Evolutionary conservation across 75 land plant genomes (phyloP).

Genomic region (Selaginella moellendorffii): DNA sequence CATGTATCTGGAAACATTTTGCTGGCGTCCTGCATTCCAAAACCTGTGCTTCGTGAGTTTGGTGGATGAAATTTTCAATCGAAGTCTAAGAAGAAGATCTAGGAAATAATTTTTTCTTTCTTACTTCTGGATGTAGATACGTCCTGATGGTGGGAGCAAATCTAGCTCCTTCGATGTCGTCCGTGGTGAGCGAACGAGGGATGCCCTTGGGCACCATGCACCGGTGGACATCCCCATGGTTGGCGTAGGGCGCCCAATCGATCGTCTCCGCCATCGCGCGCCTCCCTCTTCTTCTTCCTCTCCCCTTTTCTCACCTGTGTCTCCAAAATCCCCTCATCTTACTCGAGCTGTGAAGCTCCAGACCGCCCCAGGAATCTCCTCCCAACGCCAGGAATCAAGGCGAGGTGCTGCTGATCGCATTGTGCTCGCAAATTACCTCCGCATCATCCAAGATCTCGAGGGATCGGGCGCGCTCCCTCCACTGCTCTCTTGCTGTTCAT

Average conservation of each 20-base stretch:
- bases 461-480: background rate
- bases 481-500: too few species aligned
- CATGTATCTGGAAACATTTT: slow-evolving; percentile 24
- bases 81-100: background rate
- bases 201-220: slow-evolving; percentile 11
- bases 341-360: too few species aligned
- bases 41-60: background rate
- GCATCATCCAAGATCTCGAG: too few species aligned
- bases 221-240: slow-evolving; percentile 7
- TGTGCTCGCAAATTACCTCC: too few species aligned
- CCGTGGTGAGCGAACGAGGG: slow-evolving; percentile 13
- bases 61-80: too few species aligned
- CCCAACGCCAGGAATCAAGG: too few species aligned
- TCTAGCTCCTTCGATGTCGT: slow-evolving; percentile 10
- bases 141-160: slow-evolving; percentile 12
- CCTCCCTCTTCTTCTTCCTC: too few species aligned
- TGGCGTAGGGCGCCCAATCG: slow-evolving; percentile 17
- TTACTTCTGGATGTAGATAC: slow-evolving; percentile 13
- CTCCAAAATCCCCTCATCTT: too few species aligned
- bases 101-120: too few species aligned
- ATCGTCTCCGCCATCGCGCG: slow-evolving; percentile 13
- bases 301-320: too few species aligned
- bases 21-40: slow-evolving; percentile 2
- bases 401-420: too few species aligned
- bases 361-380: too few species aligned